phyloP scores from a whole-genome alignment of 306 rosid species.

The Cicer judaicum region DNA sequence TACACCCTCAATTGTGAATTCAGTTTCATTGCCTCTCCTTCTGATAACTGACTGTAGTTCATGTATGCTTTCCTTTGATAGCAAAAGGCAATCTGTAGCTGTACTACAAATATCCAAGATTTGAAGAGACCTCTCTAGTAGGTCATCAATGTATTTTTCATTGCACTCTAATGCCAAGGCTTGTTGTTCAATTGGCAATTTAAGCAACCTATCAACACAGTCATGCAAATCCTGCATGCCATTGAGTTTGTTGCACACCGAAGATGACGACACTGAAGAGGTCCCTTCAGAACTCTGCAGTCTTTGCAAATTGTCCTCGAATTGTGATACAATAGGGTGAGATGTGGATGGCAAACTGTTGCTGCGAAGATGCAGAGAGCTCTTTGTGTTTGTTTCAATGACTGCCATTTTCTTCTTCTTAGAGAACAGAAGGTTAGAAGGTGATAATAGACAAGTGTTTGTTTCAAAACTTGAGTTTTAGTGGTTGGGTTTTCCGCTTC shows the following conservation, averaged over 20 bases:
- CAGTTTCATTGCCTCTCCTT: conserved; percentile 37
- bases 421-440: conserved; percentile 9
- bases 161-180: conserved; percentile 36
- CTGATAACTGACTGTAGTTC: conserved; percentile 42
- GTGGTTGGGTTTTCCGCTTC: conserved; percentile 15
- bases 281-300: conserved; percentile 45
- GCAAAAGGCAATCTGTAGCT: conserved; percentile 35
- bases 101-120: conserved; percentile 38
- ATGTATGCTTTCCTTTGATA: conserved; percentile 42
- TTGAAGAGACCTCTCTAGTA: conserved; percentile 44
- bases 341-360: conserved; percentile 48
- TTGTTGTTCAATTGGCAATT: conserved; percentile 40
- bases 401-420: conserved; percentile 44
- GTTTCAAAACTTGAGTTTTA: conserved; percentile 24
- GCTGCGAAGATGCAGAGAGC: conserved; percentile 43
- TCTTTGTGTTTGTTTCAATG: conserved; percentile 33
- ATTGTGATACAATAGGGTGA: conserved; percentile 45
- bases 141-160: conserved; percentile 23
- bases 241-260: conserved; percentile 36
- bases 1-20: conserved; percentile 17
- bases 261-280: conserved; percentile 41
- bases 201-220: conserved; percentile 42
- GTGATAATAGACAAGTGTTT: conserved; percentile 12
- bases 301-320: conserved; percentile 42
- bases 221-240: conserved; percentile 49